phyloP scores from a whole-genome alignment of 177 flowering plant genomes.

The Vitis hybrid region DNA sequence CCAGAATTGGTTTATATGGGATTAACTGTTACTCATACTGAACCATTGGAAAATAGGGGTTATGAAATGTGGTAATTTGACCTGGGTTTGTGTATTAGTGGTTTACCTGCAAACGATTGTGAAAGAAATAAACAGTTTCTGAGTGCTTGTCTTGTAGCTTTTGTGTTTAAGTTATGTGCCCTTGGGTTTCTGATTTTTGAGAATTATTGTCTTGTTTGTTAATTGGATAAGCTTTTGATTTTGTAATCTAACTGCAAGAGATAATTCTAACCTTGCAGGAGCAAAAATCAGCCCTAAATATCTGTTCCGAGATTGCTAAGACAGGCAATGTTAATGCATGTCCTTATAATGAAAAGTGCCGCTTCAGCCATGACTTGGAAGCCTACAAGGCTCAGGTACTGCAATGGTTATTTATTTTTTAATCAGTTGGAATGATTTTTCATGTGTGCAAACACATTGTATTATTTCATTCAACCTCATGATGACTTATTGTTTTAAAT shows the following conservation, averaged over 20 bases:
- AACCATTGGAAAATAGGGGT: too few species aligned
- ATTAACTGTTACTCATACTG: too few species aligned
- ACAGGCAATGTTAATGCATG: conserved; percentile 64
- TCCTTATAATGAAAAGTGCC: conserved; percentile 62
- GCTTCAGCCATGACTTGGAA: conserved; percentile 90
- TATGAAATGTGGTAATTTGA: too few species aligned
- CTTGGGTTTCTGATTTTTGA: conserved; percentile 1
- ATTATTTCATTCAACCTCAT: not conserved
- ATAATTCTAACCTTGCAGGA: conserved; percentile 40
- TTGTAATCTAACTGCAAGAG: not conserved
- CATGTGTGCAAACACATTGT: not conserved
- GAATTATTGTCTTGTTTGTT: not conserved
- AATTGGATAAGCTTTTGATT: not conserved
- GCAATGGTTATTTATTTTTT: not conserved
- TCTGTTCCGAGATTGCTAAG: conserved; percentile 87
- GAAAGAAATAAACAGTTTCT: too few species aligned
- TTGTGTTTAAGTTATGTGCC: too few species aligned
- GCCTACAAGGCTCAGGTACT: conserved; percentile 72
- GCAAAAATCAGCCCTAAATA: conserved; percentile 51
- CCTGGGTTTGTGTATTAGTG: too few species aligned
- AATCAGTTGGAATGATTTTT: not conserved
- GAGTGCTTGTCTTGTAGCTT: too few species aligned
- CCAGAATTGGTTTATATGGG: too few species aligned
- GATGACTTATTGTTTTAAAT: conserved; percentile 10
- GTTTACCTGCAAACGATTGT: too few species aligned